A percentile compares a stretch with the other conserved stretches of the same genome.
Evolutionary conservation across 2,329 filamentous ascomycete species (phyloP).

Genomic region (Aspergillus flavus): DNA sequence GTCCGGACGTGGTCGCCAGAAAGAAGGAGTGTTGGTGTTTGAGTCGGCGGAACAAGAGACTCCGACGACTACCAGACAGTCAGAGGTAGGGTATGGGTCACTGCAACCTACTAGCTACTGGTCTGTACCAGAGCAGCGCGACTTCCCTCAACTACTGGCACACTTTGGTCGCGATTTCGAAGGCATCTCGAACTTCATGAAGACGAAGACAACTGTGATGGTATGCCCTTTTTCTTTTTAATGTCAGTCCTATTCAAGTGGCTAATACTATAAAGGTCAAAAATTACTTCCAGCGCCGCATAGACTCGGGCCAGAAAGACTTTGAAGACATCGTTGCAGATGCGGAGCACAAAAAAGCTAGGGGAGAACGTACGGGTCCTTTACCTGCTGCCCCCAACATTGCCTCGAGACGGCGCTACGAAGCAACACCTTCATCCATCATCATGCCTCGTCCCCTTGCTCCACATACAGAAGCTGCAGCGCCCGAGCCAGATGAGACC

Average conservation of each 20-base stretch:
- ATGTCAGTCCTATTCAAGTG: background rate
- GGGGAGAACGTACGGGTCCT: constrained; percentile 47
- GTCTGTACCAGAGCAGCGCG: constrained; percentile 53
- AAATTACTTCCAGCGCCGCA: constrained; percentile 51
- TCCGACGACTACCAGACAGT: constrained; percentile 22
- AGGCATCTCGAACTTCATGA: constrained; percentile 53
- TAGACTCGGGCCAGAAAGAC: constrained; percentile 47
- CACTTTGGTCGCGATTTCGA: constrained; percentile 54
- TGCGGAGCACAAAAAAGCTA: constrained; percentile 48
- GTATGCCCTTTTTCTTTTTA: constrained; percentile 32
- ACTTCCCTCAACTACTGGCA: constrained; percentile 49
- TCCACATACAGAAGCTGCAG: constrained; percentile 42
- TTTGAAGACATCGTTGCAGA: constrained; percentile 47
- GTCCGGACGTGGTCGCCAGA: constrained; percentile 33
- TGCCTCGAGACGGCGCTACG: constrained; percentile 52
- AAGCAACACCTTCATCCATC: constrained; percentile 46
- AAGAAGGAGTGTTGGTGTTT: constrained; percentile 40
- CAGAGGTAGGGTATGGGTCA: constrained; percentile 39
- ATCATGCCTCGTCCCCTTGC: constrained; percentile 44
- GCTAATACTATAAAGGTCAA: constrained; percentile 43
- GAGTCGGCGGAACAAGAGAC: constrained; percentile 37
- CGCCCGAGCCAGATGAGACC: constrained; percentile 35
- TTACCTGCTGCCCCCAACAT: constrained; percentile 45
- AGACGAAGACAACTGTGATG: constrained; percentile 56
- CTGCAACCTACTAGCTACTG: constrained; percentile 54